A percentile compares a stretch with the other conserved stretches of the same genome.
Conservation (phyloP, 164 flowering plant genomes). For the Cinnamomum micranthum region DNA sequence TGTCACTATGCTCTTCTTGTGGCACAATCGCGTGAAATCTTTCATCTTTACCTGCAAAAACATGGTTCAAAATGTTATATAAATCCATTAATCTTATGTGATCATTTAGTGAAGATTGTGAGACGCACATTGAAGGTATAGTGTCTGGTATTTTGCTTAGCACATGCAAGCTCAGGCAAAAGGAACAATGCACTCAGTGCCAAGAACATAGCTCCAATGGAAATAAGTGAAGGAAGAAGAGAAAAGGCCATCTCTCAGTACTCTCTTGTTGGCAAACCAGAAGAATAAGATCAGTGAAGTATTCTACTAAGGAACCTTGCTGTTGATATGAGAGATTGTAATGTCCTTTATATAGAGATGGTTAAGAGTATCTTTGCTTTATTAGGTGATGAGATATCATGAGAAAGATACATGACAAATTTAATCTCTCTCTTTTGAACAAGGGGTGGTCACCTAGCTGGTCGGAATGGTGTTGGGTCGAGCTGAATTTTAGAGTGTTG, state of each 20-base stretch:
- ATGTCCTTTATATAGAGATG: slow-evolving; percentile 4
- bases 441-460: neutral
- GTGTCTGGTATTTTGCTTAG: slow-evolving; percentile 12
- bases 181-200: slow-evolving; percentile 3
- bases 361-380: slow-evolving; percentile 1
- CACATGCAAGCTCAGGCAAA: slow-evolving; percentile 5
- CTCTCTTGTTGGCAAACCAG: neutral
- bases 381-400: slow-evolving; percentile 7
- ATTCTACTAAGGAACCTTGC: neutral
- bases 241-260: slow-evolving; percentile 5
- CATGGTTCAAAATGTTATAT: neutral
- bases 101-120: neutral
- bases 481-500: slow-evolving; percentile 16
- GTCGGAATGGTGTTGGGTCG: slow-evolving; percentile 5
- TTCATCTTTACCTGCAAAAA: slow-evolving; percentile 16
- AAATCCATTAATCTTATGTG: neutral
- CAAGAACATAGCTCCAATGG: neutral
- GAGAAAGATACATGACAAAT: neutral
- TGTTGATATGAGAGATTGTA: neutral
- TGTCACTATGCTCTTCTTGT: slow-evolving; percentile 20
- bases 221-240: neutral
- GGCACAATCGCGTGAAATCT: slow-evolving; percentile 23
- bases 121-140: slow-evolving; percentile 18
- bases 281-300: neutral
- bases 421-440: no score